Evolutionary conservation across 2,329 filamentous ascomycete genomes (phyloP).

Genomic region (Ophiocordyceps sinensis): DNA sequence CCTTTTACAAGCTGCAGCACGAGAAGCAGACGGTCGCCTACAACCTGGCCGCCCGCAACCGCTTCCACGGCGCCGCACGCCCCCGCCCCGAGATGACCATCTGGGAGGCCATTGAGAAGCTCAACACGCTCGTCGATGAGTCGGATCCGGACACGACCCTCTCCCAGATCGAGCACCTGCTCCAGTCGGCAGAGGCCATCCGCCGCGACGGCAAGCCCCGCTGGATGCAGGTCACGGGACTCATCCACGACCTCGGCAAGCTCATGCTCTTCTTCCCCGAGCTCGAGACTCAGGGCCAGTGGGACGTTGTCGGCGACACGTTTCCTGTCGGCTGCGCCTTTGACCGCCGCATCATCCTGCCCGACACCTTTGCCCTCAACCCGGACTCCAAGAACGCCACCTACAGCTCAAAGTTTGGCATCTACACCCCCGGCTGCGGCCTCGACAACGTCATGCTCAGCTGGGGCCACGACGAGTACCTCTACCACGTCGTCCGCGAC

Average conservation of each 20-base stretch:
- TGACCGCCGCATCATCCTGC: conserved; percentile 66
- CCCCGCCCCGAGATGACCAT: conserved; percentile 59
- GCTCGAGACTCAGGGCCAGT: conserved; percentile 59
- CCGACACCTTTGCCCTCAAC: conserved; percentile 62
- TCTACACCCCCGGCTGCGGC: conserved; percentile 67
- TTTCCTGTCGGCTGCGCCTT: conserved; percentile 68
- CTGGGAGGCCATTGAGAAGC: conserved; percentile 86
- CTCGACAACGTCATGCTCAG: conserved; percentile 79
- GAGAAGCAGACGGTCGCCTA: conserved; percentile 65
- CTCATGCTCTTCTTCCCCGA: conserved; percentile 63
- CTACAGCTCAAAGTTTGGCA: conserved; percentile 64
- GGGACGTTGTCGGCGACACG: conserved; percentile 84
- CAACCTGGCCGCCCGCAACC: conserved; percentile 63
- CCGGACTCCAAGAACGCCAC: conserved; percentile 57
- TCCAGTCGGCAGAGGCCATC: conserved; percentile 82
- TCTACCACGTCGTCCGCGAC: conserved; percentile 76
- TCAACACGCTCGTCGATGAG: conserved; percentile 82
- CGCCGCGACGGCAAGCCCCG: conserved; percentile 69
- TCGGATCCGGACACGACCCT: conserved; percentile 81
- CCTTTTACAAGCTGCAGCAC: conserved; percentile 66
- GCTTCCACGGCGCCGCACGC: conserved; percentile 43
- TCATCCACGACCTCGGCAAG: conserved; percentile 71
- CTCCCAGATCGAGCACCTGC: conserved; percentile 77
- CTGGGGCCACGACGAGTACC: conserved; percentile 82
- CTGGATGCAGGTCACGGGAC: conserved; percentile 67